Evolutionary conservation across 2,329 filamentous ascomycete genomes (phyloP), one percentile per base, ranked within the genome.

Genomic region (Ceratocystis lukuohia): DNA sequence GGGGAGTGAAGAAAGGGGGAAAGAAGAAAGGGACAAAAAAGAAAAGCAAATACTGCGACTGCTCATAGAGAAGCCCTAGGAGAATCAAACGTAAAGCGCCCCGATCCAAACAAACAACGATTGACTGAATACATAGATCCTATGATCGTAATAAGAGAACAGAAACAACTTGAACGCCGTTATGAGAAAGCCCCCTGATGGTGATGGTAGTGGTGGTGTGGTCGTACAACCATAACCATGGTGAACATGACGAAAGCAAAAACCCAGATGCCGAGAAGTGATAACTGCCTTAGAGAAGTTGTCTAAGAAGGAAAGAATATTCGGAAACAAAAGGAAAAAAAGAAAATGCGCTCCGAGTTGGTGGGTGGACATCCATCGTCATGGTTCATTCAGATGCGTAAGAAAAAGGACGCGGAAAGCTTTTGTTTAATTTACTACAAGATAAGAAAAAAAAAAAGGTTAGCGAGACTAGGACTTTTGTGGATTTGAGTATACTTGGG

Each of bases 171-270:
- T 53, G 56, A 68, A 68, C 67, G 65, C 67, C 67, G 45, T 64
- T 45, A 65, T 59, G 65, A 68, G 59, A 61, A 61, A 59, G 44
- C 57, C 64, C 50, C 64, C 66, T 45, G 62, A 44, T 41, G 37
- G 37, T 41, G 37, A 41, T 41, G 37, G 37, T 41, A 41, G 37
- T 41, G 37, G 37, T 41, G 37, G 37, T 41, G 64, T 66, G 64
- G 63, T 63, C 41, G 66, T 68, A 66, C 67, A 66, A 66, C 65
- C 61, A 68, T 66, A 64, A 66, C 64, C 61, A 68, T 66, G 48
- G 53, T 66, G 65, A 68, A 68, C 67, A 64, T 68, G 64, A 68
- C 64, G 61, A 67, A 64, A 67, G 56, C 65, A 66, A 66, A 61
- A 65, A 67, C 61, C 46, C 65, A 53, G 65, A 50, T 57, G 48